Conservation (phyloP, 257 asterid species). For the Pogostemon cablin region DNA sequence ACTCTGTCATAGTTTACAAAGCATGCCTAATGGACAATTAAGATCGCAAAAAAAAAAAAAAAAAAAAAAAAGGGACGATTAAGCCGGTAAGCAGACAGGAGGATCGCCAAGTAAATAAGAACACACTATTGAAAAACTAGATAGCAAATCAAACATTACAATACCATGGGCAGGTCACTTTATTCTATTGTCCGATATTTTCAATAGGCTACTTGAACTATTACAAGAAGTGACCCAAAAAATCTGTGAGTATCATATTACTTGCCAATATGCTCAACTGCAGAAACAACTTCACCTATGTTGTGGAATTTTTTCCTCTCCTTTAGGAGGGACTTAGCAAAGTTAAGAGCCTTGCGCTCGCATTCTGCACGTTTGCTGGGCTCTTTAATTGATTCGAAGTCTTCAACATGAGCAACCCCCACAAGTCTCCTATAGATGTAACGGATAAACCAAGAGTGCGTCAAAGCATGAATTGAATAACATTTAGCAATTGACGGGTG, state of each 20-base stretch:
- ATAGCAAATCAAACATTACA: not conserved
- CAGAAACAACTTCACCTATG: constrained; percentile 71
- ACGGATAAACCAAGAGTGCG: constrained; percentile 24
- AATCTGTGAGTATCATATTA: not conserved
- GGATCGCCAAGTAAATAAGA: too few relatives aligned
- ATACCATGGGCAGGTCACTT: not conserved
- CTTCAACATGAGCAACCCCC: constrained; percentile 97
- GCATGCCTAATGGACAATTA: too few relatives aligned
- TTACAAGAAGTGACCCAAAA: not conserved
- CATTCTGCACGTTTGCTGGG: constrained; percentile 72
- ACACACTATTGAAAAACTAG: not conserved
- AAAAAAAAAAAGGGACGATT: too few relatives aligned
- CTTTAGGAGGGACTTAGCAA: constrained; percentile 71
- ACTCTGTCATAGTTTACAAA: too few relatives aligned
- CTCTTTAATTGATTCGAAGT: constrained; percentile 79
- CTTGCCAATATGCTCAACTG: constrained; percentile 49
- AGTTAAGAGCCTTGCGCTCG: constrained; percentile 77
- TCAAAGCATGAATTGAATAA: not conserved
- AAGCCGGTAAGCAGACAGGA: too few relatives aligned
- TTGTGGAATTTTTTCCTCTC: constrained; percentile 59
- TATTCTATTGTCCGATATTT: not conserved
- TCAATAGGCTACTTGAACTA: constrained; percentile 3
- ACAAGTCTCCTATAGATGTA: constrained; percentile 72
- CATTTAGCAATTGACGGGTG: not conserved
- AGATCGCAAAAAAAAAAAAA: too few relatives aligned